These are phyloP conservation scores for Metschnikowia kunwiensis DNA, from an alignment of 805 yeast species.

Conservation along the genomic window DNA sequence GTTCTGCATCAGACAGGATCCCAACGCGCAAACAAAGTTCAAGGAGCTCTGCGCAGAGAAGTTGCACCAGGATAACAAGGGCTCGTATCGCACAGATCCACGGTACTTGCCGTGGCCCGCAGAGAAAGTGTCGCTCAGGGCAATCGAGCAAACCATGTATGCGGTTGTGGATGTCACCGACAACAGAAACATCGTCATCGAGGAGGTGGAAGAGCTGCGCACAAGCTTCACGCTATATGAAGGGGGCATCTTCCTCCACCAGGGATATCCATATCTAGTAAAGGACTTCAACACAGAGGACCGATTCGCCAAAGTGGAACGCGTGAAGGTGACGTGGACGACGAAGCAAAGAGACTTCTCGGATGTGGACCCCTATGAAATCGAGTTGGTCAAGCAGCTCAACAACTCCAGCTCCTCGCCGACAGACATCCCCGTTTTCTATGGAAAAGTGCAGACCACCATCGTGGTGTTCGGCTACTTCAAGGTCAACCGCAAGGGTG, in stretches of 20 bases:
- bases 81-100: conserved; percentile 32
- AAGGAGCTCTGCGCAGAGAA: conserved; percentile 35
- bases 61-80: conserved; percentile 32
- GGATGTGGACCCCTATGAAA: conserved; percentile 82
- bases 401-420: conserved; percentile 36
- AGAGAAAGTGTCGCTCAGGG: conserved; percentile 70
- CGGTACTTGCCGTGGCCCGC: conserved; percentile 81
- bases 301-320: conserved; percentile 76
- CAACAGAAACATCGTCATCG: conserved; percentile 72
- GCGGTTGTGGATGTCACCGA: conserved; percentile 91
- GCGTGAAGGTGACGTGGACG: conserved; percentile 92
- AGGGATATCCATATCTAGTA: conserved; percentile 86
- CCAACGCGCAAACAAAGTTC: conserved; percentile 18
- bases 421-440: conserved; percentile 58
- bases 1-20: conserved; percentile 44
- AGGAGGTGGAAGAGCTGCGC: conserved; percentile 84
- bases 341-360: conserved; percentile 91
- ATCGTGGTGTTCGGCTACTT: conserved; percentile 88
- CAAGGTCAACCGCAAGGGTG: conserved; percentile 71
- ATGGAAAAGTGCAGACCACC: conserved; percentile 71
- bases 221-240: conserved; percentile 85
- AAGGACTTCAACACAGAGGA: conserved; percentile 78
- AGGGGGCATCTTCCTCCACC: conserved; percentile 93
- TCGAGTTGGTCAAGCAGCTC: conserved; percentile 60
- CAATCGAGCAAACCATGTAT: conserved; percentile 74